Conservation (phyloP, 1,284 basidiomycete genomes). For the Tilletia horrida region DNA sequence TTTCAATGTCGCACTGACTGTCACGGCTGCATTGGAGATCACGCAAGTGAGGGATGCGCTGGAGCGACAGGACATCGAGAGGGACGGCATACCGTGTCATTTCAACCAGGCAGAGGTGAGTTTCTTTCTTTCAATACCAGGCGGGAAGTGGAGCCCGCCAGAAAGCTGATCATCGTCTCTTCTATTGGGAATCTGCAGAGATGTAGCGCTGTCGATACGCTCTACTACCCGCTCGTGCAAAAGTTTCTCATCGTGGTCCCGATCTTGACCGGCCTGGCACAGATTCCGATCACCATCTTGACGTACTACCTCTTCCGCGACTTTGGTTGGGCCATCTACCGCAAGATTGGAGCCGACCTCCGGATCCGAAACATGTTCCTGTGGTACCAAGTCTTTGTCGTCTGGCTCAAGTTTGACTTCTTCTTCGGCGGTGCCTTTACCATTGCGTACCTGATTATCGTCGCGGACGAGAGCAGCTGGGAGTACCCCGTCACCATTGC, state of each 20-base stretch:
- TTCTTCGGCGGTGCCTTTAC: slow-evolving; percentile 36
- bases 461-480: slow-evolving; percentile 36
- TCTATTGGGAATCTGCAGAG: not conserved
- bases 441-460: slow-evolving; percentile 41
- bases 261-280: slow-evolving; percentile 33
- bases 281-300: slow-evolving; percentile 33
- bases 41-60: slow-evolving; percentile 39
- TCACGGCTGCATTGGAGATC: slow-evolving; percentile 43
- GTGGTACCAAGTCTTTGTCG: slow-evolving; percentile 47
- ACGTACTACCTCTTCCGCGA: slow-evolving; percentile 39
- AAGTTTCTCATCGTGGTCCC: slow-evolving; percentile 39
- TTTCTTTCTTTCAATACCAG: not conserved
- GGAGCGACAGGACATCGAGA: slow-evolving; percentile 29
- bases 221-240: slow-evolving; percentile 32
- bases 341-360: slow-evolving; percentile 45
- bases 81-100: slow-evolving; percentile 29
- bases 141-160: too few relatives aligned
- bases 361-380: slow-evolving; percentile 37
- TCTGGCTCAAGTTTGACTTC: slow-evolving; percentile 45
- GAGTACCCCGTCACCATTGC: slow-evolving; percentile 45
- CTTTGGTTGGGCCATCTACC: slow-evolving; percentile 49
- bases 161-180: too few relatives aligned
- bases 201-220: slow-evolving; percentile 26
- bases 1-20: slow-evolving; percentile 43
- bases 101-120: slow-evolving; percentile 19